A percentile compares a stretch with the other conserved stretches of the same genome.
Conservation (phyloP, 345 rosid species). For the Pistacia atlantica region DNA sequence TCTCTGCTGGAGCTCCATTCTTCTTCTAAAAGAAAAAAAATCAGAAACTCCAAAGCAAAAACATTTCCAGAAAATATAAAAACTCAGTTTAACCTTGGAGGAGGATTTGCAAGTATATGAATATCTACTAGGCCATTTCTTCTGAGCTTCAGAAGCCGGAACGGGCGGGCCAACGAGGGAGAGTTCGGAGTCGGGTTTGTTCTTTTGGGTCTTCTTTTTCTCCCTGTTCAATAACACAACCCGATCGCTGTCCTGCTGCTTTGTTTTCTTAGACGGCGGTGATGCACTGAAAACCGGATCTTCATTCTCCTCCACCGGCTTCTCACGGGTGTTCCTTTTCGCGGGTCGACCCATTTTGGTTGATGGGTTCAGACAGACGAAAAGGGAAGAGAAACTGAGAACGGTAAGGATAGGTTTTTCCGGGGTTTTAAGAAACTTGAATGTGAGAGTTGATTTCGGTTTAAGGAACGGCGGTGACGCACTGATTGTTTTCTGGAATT, state of each 20-base stretch:
- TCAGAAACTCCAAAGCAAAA: neutral
- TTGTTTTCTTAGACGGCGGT: too few species aligned
- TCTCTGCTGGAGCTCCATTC: neutral
- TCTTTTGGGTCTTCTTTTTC: slow-evolving; percentile 12
- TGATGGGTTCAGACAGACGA: too few species aligned
- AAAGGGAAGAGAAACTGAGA: too few species aligned
- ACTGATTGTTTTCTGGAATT: too few species aligned
- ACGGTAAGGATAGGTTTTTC: too few species aligned
- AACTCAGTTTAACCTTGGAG: slow-evolving; percentile 4
- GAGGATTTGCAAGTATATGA: neutral
- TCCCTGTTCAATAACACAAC: neutral
- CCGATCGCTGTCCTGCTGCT: neutral
- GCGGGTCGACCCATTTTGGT: too few species aligned
- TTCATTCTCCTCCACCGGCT: neutral
- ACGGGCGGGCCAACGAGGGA: slow-evolving; percentile 26
- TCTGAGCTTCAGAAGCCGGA: slow-evolving; percentile 25
- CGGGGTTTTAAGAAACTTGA: too few species aligned
- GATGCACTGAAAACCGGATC: neutral
- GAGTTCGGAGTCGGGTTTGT: slow-evolving; percentile 14
- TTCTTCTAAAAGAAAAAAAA: neutral
- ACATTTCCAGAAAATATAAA: too few species aligned
- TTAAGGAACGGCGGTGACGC: too few species aligned
- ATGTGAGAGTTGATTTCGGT: too few species aligned
- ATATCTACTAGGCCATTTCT: slow-evolving; percentile 29
- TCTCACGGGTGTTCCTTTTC: neutral